Evolutionary conservation across 805 yeast genomes (phyloP), one percentile per base, ranked within the genome.

Genomic region (Kuraishia capsulata): DNA sequence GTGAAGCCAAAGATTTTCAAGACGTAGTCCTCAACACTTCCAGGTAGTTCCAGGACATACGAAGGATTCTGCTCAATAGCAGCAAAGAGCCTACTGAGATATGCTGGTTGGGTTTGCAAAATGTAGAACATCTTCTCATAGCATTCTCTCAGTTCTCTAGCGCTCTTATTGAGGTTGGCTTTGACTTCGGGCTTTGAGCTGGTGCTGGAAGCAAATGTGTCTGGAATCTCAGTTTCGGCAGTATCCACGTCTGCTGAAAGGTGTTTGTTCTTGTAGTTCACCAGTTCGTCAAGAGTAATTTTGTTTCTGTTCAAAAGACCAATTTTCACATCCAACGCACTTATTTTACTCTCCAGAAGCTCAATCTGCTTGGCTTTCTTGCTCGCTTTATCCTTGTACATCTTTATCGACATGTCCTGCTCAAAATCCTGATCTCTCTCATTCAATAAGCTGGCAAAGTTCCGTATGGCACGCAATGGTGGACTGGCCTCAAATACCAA

Each of bases 91-190:
- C 76, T 60, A 2, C 78, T 66, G 52, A 89, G 68, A 50, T 90
- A 90, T 1, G 57, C 54, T 0, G 95, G 84, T 49, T 85, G 86
- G 0, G 95, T 83, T 54, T 92, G 97, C 33, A 92, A 57, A 20
- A 90, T 60, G 51, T 81, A 92, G 47, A 92, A 79, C 37, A 90
- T 52, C 18, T 84, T 81, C 48, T 81, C 96, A 56, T 82, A 84
- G 1, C 76, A 57, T 43, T 80, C 88, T 37, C 78, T 64, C 42
- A 85, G 66, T 19, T 66, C 67, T 42, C 69, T 63, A 9, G 73
- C 56, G 3, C 69, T 56, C 39, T 65, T 65, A 43, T 57, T 62
- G 46, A 58, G 57, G 44, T 4, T 25, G 19, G 23, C 31, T 20
- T 5, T 10, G 13, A 23, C 4, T 29, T 19, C 28, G 16, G 33